Evolutionary conservation across 352 stramenopile species (phyloP), one percentile per base, ranked within the genome.

Genomic region (Pythium brachiatum): DNA sequence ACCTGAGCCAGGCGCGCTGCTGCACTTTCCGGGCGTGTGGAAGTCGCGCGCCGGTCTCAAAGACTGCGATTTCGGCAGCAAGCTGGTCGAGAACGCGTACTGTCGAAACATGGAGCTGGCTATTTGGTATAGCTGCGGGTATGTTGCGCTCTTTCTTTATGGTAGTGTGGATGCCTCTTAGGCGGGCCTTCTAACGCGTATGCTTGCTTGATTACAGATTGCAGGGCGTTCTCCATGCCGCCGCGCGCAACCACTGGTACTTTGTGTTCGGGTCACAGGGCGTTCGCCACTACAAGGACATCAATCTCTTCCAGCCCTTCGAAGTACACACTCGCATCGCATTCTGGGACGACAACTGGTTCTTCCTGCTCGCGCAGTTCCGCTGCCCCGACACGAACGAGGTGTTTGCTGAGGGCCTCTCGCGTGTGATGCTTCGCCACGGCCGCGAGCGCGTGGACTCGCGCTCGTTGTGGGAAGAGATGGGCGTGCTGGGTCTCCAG

Each of bases 261-360:
- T 89, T 91, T 48, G 74, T 91, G 18, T 81, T 89, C 43, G 82
- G 76, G 0, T 91, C 82, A 36, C 82, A 91, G 55, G 78, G 70
- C 20, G 75, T 91, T 34, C 82, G 79, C 25, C 74, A 86, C 56
- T 82, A 78, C 66, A 74, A 83, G 46, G 69, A 77, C 58, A 88
- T 90, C 54, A 55, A 61, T 29, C 69, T 77, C 23, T 73, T 81
- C 25, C 76, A 85, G 60, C 69, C 68, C 26, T 88, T 77, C 53
- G 82, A 91, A 57, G 67, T 91, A 27, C 78, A 89, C 70, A 85
- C 78, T 26, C 78, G 78, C 52, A 88, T 81, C 44, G 72, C 87
- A 32, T 85, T 86, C 58, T 89, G 79, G 79, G 78, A 88, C 60
- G 78, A 88, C 69, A 68, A 79, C 58, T 91, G 82, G 82, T 73